Percentiles rank a stretch among this genome's conserved stretches.
phyloP scores from a whole-genome alignment of 352 stramenopile species.

The Phytophthora crassamura region DNA sequence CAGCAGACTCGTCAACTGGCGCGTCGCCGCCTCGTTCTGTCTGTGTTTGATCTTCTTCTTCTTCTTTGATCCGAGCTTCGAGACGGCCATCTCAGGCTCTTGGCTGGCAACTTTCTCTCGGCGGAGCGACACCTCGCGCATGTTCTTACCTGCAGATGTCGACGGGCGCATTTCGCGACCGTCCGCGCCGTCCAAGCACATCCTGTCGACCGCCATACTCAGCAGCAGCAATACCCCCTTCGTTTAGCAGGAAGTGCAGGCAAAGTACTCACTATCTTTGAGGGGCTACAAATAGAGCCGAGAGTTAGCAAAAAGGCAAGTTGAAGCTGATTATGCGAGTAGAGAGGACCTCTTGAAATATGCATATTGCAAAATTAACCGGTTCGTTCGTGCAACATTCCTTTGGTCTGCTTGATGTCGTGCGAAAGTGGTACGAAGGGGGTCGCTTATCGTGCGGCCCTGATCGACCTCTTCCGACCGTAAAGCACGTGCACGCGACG shows the following conservation, averaged over 20 bases:
- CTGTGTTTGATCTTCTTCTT: constrained; percentile 15
- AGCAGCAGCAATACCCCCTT: no score
- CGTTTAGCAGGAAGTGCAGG: no score
- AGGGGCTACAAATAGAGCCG: no score
- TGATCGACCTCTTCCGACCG: constrained; percentile 2
- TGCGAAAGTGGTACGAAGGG: constrained; percentile 22
- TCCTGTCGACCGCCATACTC: constrained; percentile 10
- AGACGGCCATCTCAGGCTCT: background rate
- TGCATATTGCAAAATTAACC: background rate
- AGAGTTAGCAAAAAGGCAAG: no score
- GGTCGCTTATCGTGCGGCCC: constrained; percentile 15
- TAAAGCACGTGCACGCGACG: background rate
- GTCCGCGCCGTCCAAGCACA: background rate
- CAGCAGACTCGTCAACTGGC: constrained; percentile 51
- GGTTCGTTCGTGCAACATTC: constrained; percentile 16
- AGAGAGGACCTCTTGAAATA: no score
- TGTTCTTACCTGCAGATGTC: constrained; percentile 14
- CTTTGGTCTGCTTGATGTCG: no score
- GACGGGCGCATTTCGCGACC: constrained; percentile 5
- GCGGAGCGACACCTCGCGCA: background rate
- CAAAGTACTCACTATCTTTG: no score
- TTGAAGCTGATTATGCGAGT: no score
- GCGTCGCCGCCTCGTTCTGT: constrained; percentile 30
- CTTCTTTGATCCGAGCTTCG: constrained; percentile 12
- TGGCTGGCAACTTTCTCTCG: background rate